Conservation (phyloP, 2,329 filamentous ascomycete genomes). For the Paracoccidioides brasiliensis region DNA sequence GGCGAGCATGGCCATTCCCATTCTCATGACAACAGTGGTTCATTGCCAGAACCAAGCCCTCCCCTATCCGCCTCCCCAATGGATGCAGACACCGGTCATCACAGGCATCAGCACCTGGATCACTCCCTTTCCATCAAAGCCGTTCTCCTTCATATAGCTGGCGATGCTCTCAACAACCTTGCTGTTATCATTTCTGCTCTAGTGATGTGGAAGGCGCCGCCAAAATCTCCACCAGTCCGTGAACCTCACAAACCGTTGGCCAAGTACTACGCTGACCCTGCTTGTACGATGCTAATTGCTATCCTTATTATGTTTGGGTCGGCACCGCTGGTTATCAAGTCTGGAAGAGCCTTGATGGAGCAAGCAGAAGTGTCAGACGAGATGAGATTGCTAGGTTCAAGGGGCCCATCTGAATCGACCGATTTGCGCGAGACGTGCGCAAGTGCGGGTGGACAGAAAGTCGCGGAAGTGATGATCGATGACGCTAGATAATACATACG, state of each 20-base stretch:
- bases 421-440: too few relatives aligned
- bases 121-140: constrained; percentile 9
- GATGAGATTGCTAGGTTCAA: not conserved
- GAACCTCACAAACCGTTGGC: constrained; percentile 1
- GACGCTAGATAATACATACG: too few relatives aligned
- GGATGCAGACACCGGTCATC: not conserved
- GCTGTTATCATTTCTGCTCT: constrained; percentile 58
- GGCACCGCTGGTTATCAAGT: constrained; percentile 5
- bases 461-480: too few relatives aligned
- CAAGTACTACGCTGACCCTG: constrained; percentile 11
- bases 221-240: not conserved
- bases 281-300: constrained; percentile 10
- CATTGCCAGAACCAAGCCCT: too few relatives aligned
- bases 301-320: constrained; percentile 9
- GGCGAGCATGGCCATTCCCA: constrained; percentile 39
- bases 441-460: too few relatives aligned
- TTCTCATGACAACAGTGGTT: not conserved
- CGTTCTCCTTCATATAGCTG: constrained; percentile 56
- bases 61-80: constrained; percentile 1
- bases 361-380: not conserved
- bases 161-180: constrained; percentile 63
- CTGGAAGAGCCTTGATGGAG: constrained; percentile 6
- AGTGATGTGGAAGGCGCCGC: constrained; percentile 45
- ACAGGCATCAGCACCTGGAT: not conserved
- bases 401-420: too few relatives aligned